Evolutionary conservation across 306 rosid genomes (phyloP).

Genomic region (Begonia masoniana): DNA sequence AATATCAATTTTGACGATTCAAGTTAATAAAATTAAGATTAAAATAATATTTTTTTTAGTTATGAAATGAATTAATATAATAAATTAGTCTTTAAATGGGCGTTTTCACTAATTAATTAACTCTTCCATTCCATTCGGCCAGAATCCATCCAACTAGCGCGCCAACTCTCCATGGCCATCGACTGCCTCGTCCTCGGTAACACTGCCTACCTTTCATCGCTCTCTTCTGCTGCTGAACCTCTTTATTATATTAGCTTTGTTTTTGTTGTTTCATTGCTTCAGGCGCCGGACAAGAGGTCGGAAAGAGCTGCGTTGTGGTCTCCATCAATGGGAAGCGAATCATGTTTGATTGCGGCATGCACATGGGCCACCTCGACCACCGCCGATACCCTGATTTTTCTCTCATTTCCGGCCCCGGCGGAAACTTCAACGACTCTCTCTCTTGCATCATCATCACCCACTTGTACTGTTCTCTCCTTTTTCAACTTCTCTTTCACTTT

Average conservation of each 20-base stretch:
- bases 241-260: background rate
- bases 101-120: too few species aligned
- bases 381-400: constrained; percentile 76
- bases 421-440: constrained; percentile 30
- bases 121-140: too few species aligned
- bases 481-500: background rate
- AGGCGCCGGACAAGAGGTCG: constrained; percentile 98
- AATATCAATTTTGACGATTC: too few species aligned
- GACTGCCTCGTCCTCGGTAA: constrained; percentile 59
- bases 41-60: too few species aligned
- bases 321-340: constrained; percentile 75
- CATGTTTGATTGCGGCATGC: constrained; percentile 98
- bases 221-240: background rate
- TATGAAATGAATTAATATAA: too few species aligned
- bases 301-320: constrained; percentile 85
- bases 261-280: background rate
- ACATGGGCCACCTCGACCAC: constrained; percentile 55
- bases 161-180: constrained; percentile 35
- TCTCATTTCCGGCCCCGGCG: constrained; percentile 27
- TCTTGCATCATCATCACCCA: constrained; percentile 82
- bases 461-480: constrained; percentile 28
- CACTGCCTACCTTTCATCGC: background rate
- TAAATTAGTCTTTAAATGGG: too few species aligned
- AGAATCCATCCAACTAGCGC: background rate
- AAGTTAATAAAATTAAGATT: too few species aligned